Base-by-base conservation (phyloP, 176 grass and related monocot species). In the Zoysia pacifica region DNA sequence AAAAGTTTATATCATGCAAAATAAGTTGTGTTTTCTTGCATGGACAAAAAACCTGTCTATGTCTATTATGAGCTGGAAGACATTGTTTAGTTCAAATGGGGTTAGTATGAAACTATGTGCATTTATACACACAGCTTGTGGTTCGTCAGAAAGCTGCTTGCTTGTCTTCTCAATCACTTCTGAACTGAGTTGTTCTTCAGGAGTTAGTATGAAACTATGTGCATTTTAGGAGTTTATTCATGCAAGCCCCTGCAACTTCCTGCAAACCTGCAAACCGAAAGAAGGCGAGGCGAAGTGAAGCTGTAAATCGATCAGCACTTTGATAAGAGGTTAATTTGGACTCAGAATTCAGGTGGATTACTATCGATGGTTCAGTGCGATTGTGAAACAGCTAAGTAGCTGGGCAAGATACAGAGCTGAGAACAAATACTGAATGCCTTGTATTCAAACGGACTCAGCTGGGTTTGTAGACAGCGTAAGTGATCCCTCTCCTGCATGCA, bases 361-460 rank as follows among this genome's bases (percentile, higher is more conserved):
- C 11, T n/a, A 56, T 56, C 4, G 5, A 47, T 7, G 3, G 45
- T 47, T 7, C 45, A 47, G 45, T 47, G 45, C 45, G 45, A 28
- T 28, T 47, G 45, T 7, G 45, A 47, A 6, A 5, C 8, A 65
- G 53, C 38, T 67, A 35, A 79, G 54, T 35, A 20, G 38, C 38
- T 37, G 41, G 38, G 49, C 11, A 69, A 79, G 56, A 68, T 58
- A 69, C 41, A 70, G 65, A 62, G 20, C 28, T 28, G 42, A n/a
- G 44, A 63, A 64, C 44, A 64, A 19, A 11, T 19, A 35, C 13
- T 42, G 47, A 70, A 80, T 18, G 70, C 66, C 13, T 58, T 76
- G 73, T 76, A 41, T 76, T 76, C 41, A 76, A 76, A 76, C 56
- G 47, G 74, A 51, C 19, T 80, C 51, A 69, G 66, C 64, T 69